phyloP scores from a whole-genome alignment of 768 basidiomycete species.

The Boletus sp. region DNA sequence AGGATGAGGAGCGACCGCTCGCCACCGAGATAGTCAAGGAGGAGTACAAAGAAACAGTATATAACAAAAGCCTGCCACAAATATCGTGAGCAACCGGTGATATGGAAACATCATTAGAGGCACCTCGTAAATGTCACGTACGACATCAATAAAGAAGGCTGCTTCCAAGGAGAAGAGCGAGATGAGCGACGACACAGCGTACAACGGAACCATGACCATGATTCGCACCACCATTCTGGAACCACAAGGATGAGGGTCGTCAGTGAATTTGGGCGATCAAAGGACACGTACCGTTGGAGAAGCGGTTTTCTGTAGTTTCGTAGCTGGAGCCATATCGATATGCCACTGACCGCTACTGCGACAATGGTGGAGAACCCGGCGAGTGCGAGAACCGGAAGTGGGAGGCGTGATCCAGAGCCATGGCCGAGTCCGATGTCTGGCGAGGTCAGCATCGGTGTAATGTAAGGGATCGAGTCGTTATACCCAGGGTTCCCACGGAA shows the following conservation, averaged over 20 bases:
- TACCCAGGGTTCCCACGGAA: background rate
- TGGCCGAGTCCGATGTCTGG: slow-evolving; percentile 26
- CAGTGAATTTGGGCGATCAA: background rate
- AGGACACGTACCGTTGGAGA: slow-evolving; percentile 60
- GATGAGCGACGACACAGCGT: slow-evolving; percentile 87
- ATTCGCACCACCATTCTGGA: slow-evolving; percentile 87
- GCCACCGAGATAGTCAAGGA: slow-evolving; percentile 85
- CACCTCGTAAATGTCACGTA: slow-evolving; percentile 96
- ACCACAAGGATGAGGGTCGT: slow-evolving; percentile 5
- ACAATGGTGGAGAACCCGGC: slow-evolving; percentile 64
- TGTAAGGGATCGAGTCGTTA: background rate
- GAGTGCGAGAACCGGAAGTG: slow-evolving; percentile 54
- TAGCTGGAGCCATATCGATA: slow-evolving; percentile 78
- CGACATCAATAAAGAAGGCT: slow-evolving; percentile 93
- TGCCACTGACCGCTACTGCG: slow-evolving; percentile 69
- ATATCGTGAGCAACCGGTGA: background rate
- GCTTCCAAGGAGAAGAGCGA: slow-evolving; percentile 92
- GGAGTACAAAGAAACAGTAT: slow-evolving; percentile 86
- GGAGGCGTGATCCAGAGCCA: slow-evolving; percentile 62
- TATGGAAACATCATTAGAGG: slow-evolving; percentile 18
- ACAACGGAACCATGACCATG: slow-evolving; percentile 96
- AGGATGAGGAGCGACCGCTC: slow-evolving; percentile 91
- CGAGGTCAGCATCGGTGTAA: slow-evolving; percentile 4
- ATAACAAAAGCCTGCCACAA: slow-evolving; percentile 80
- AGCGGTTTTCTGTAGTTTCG: slow-evolving; percentile 84